Conservation (phyloP, 192 early-diverging fungal species). For the Backusella australiensis region DNA sequence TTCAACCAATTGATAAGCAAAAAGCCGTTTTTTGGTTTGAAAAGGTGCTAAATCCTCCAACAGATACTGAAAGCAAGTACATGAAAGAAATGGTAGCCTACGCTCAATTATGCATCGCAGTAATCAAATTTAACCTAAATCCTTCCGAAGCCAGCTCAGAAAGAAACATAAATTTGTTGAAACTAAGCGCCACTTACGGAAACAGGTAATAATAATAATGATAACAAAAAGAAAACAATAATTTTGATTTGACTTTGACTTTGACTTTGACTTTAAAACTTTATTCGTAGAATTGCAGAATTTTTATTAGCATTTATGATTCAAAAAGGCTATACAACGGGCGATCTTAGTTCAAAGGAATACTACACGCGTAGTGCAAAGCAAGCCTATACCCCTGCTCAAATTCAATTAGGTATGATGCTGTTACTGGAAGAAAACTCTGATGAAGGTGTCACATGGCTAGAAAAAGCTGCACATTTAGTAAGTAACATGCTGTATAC, state of each 20-base stretch:
- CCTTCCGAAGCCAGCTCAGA: constrained; percentile 10
- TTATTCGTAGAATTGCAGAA: neutral
- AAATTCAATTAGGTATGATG: constrained; percentile 31
- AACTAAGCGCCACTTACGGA: constrained; percentile 28
- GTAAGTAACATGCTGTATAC: constrained; percentile 13
- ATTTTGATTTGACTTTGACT: neutral
- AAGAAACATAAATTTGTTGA: constrained; percentile 24
- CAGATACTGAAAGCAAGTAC: neutral
- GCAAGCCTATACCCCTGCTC: constrained; percentile 29
- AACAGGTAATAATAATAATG: constrained; percentile 34
- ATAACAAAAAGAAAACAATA: neutral
- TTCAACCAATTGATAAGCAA: constrained; percentile 22
- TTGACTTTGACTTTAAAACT: neutral
- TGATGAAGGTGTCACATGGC: constrained; percentile 28
- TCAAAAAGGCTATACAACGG: constrained; percentile 20
- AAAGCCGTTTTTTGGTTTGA: constrained; percentile 29
- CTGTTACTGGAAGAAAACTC: constrained; percentile 21
- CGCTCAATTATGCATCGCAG: constrained; percentile 30
- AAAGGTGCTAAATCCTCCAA: neutral
- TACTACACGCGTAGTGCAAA: constrained; percentile 33
- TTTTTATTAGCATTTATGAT: constrained; percentile 12
- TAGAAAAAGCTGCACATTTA: constrained; percentile 28
- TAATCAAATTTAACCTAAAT: constrained; percentile 14
- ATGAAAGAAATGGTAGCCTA: constrained; percentile 3
- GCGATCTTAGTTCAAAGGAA: constrained; percentile 14